Evolutionary conservation across 768 basidiomycete species (phyloP).

Genomic region (Tephrocybe rancida): DNA sequence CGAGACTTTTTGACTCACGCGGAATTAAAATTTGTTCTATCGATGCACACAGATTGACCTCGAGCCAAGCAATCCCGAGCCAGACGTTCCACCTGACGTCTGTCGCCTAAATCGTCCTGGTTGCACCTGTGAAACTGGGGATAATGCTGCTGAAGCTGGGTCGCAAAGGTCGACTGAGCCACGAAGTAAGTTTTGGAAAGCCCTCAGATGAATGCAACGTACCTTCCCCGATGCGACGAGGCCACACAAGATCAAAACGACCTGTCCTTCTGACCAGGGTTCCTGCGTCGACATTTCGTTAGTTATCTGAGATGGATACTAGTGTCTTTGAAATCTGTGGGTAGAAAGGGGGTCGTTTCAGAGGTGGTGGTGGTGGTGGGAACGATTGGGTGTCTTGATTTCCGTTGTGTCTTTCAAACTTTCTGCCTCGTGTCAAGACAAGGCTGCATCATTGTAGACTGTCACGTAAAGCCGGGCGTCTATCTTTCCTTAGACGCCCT

Average conservation of each 20-base stretch:
- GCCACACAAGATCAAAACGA: conserved; percentile 74
- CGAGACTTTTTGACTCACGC: conserved; percentile 42
- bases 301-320: background rate
- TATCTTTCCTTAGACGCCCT: too few relatives aligned
- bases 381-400: background rate
- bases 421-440: too few relatives aligned
- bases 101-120: conserved; percentile 78
- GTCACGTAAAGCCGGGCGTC: too few relatives aligned
- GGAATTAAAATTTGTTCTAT: conserved; percentile 76
- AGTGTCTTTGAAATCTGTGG: background rate
- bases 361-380: background rate
- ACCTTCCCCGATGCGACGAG: conserved; percentile 79
- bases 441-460: too few relatives aligned
- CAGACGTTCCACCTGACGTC: conserved; percentile 64
- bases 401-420: too few relatives aligned
- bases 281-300: conserved; percentile 10
- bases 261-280: conserved; percentile 36
- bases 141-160: conserved; percentile 61
- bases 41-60: conserved; percentile 78
- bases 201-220: conserved; percentile 19
- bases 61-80: conserved; percentile 51
- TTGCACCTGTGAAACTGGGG: conserved; percentile 72
- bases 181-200: conserved; percentile 4
- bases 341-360: background rate
- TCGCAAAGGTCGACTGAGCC: conserved; percentile 65